Conservation (phyloP, 371 early-diverging fungal species). For the Spraguea lophii region DNA sequence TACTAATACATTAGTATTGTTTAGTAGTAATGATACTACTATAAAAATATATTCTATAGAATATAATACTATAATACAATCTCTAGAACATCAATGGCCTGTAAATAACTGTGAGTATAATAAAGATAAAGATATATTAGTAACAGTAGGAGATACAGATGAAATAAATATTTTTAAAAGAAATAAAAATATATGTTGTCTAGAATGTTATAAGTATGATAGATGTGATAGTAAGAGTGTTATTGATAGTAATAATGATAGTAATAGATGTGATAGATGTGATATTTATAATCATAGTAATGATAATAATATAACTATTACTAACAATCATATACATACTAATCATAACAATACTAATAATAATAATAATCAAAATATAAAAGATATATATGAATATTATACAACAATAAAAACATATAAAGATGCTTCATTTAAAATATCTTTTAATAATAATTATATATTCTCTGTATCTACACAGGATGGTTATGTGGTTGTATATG, state of each 20-base stretch:
- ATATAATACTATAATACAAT: constrained; percentile 51
- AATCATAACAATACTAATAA: no score
- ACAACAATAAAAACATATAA: constrained; percentile 48
- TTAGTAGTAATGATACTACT: constrained; percentile 74
- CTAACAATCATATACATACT: no score
- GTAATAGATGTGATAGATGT: constrained; percentile 51
- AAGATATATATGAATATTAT: no score
- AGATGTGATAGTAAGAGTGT: constrained; percentile 50
- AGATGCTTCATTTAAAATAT: constrained; percentile 56
- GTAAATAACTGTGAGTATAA: constrained; percentile 60
- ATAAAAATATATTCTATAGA: constrained; percentile 63
- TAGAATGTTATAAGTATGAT: constrained; percentile 50
- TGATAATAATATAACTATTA: no score
- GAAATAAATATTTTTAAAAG: constrained; percentile 58
- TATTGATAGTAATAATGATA: no score
- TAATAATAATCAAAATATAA: no score
- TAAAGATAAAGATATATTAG: constrained; percentile 58
- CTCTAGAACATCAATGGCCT: constrained; percentile 56
- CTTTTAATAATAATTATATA: constrained; percentile 55
- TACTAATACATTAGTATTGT: constrained; percentile 51
- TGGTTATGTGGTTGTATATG: constrained; percentile 57
- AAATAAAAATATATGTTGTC: no score
- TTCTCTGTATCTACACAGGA: constrained; percentile 63
- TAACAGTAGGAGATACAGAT: constrained; percentile 63
- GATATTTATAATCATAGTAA: no score